Base-by-base conservation (phyloP, 331 rosid genomes). In the Spiraea crenata region DNA sequence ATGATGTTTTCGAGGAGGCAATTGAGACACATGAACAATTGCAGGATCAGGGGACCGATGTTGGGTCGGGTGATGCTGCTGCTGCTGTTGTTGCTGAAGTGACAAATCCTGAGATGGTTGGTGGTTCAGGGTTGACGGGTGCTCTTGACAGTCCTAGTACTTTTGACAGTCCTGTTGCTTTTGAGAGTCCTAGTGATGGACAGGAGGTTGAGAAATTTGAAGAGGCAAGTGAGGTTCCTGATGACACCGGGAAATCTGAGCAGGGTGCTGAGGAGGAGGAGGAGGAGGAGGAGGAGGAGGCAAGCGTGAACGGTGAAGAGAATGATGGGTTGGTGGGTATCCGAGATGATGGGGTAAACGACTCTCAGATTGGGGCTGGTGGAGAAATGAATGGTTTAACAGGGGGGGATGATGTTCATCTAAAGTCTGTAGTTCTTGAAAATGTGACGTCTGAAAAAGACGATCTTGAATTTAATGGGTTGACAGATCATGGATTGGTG, bases 1-100 rank as follows among this genome's bases (percentile, higher is more conserved):
- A 77, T 15, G 96, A 82, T 50, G 84, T 76, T 83, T 85, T 84
- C 9, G 82, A 82, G 84, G 92, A 87, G 83, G 92, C 88, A 6
- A 16, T 79, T 34, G 83, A 74, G 40, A 69, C 74, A 2, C 67
- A 51, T 16, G 83, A 78, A 37, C 71, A 65, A 67, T 81, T 56
- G 52, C 57, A 61, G 50, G 89, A 73, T 74, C 82, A 58, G 64
- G 86, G 77, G 31, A 42, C 63, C 37, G 40, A 74, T 14, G 35
- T 17, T 41, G 11, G n/a, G 69, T 47, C 56, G 0, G 67, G 4
- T 65, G 78, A 74, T 20, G 76, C 12, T n/a, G 73, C 50, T n/a
- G 71, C 41, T 56, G 31, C 31, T 25, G 71, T 37, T 56, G 59
- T 58, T 57, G 81, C 17, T 57, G 67, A 66, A 47, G 78, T 59